Base-by-base conservation (phyloP, 2,329 filamentous ascomycete genomes). In the Calonectria pseudoreteaudii region DNA sequence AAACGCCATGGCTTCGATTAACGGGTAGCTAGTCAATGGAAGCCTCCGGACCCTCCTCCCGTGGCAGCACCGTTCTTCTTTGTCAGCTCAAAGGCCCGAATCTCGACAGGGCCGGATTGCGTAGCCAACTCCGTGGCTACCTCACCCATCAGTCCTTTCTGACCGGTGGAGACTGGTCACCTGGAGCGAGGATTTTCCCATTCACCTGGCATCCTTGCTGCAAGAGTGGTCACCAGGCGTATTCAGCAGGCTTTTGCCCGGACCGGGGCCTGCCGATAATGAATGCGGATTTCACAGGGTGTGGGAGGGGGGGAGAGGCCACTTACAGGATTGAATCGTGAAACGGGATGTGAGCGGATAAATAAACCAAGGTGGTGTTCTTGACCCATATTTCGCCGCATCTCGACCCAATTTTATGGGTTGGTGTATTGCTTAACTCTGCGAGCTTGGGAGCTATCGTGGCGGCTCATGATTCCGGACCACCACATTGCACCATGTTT, bases 381-480 rank as follows among this genome's bases (percentile, higher is more conserved):
- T 26, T 41, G 69, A 58, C 66, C 71, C 71, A 74, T 75, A 72
- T 64, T 70, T 74, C 66, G 50, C 28, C 66, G 53, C 70, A 65
- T 36, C 70, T 53, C 13, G 44, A 68, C 49, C 44, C 70, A 44
- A 49, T 64, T 72, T 72, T 64, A 58, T 26, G 47, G 70, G 34
- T 23, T 64, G 28, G 64, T 38, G 53, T 38, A 52, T 52, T 68
- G 44, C 56, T 72, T 72, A 31, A 41, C 44, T 49, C 8, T 23
- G 47, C 20, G 20, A 44, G 23, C 65, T 38, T n/a, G 41, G 41
- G 64, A 71, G 70, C 70, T 67, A 44, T 67, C 20, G 53, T 50
- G 31, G n/a, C 26, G 65, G 44, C 67, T 26, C 36, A 34, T 69
- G 31, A 36, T 58, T 38, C 31, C 53, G 28, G 66, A 49, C 30